A percentile compares a stretch with the other conserved stretches of the same genome.
phyloP scores from a whole-genome alignment of 345 rosid genomes.

The Brassica incana region DNA sequence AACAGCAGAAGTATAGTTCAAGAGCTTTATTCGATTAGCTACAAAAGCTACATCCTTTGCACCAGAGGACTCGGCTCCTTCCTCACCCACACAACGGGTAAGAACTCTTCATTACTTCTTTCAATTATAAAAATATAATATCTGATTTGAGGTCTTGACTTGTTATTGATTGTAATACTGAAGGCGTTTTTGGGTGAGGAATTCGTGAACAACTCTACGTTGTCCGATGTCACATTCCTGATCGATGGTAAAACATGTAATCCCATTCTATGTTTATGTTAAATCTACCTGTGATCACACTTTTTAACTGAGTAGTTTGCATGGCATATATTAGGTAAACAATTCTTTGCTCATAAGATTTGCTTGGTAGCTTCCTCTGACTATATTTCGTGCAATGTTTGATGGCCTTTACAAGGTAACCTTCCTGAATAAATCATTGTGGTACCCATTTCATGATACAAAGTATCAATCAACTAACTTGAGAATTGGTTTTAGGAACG shows the following conservation, averaged over 20 bases:
- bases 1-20: slow-evolving; percentile 54
- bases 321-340: slow-evolving; percentile 47
- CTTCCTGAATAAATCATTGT: not conserved
- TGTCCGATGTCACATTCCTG: slow-evolving; percentile 68
- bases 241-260: slow-evolving; percentile 52
- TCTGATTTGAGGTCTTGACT: not conserved
- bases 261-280: not conserved
- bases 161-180: slow-evolving; percentile 3
- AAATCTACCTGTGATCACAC: not conserved
- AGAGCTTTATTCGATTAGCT: slow-evolving; percentile 55
- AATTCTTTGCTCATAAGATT: slow-evolving; percentile 69
- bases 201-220: slow-evolving; percentile 62
- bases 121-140: not conserved
- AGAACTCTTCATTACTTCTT: not conserved
- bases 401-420: slow-evolving; percentile 76
- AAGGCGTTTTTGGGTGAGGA: slow-evolving; percentile 71
- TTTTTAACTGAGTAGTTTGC: slow-evolving; percentile 4
- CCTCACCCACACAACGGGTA: slow-evolving; percentile 69
- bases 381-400: slow-evolving; percentile 79
- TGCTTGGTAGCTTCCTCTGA: slow-evolving; percentile 82
- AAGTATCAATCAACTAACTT: slow-evolving; percentile 9
- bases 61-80: slow-evolving; percentile 59
- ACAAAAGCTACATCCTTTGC: slow-evolving; percentile 48
- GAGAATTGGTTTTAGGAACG: slow-evolving; percentile 53
- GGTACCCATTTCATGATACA: not conserved